Percentiles rank a stretch among this genome's conserved stretches.
These are phyloP conservation scores for Pueraria montana DNA, from an alignment of 306 rosid species.

Conservation along the genomic window DNA sequence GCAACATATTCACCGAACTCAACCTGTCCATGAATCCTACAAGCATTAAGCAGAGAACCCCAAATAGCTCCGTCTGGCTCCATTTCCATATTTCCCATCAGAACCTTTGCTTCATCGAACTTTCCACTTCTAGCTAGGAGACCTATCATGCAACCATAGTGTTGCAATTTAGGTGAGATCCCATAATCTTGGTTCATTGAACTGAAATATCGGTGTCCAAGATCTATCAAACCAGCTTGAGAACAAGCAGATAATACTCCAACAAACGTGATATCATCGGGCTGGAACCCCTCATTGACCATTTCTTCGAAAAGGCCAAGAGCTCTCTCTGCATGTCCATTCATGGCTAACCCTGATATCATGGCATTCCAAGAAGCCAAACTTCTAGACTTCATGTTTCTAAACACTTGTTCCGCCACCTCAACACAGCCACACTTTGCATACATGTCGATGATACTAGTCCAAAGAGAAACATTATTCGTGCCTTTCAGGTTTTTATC, in stretches of 20 bases:
- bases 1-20: constrained; percentile 78
- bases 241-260: constrained; percentile 88
- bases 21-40: constrained; percentile 68
- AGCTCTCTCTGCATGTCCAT: constrained; percentile 72
- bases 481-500: constrained; percentile 59
- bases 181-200: constrained; percentile 65
- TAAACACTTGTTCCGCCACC: constrained; percentile 73
- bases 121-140: constrained; percentile 77
- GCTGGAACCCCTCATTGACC: constrained; percentile 60
- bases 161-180: constrained; percentile 72
- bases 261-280: constrained; percentile 85
- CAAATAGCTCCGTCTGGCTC: constrained; percentile 89
- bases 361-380: constrained; percentile 91
- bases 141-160: constrained; percentile 87
- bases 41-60: constrained; percentile 92
- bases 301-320: constrained; percentile 65
- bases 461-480: constrained; percentile 67
- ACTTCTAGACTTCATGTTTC: constrained; percentile 58
- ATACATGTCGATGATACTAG: constrained; percentile 83
- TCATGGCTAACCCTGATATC: constrained; percentile 81
- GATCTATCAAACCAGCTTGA: constrained; percentile 74
- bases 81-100: constrained; percentile 73
- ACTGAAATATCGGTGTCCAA: constrained; percentile 64
- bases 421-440: constrained; percentile 83
- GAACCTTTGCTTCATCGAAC: constrained; percentile 75